Percentiles rank a stretch among this genome's conserved stretches.
These are phyloP conservation scores for Batrachochytrium dendrobatidis DNA, from an alignment of 371 early-diverging fungal species.

Conservation along the genomic window DNA sequence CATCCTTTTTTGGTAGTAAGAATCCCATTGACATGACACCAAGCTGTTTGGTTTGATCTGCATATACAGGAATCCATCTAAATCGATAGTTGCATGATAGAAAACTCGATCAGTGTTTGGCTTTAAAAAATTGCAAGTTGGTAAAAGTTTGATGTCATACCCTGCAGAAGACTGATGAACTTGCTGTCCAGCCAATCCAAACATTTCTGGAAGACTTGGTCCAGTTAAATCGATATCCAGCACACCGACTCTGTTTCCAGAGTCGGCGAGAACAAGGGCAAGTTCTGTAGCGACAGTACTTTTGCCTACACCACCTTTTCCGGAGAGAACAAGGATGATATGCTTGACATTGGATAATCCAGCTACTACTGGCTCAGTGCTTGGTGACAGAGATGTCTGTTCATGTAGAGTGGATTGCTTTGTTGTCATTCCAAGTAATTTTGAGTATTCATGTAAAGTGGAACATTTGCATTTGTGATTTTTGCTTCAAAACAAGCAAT, in stretches of 20 bases:
- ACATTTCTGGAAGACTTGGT: constrained; percentile 47
- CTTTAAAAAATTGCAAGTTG: not conserved
- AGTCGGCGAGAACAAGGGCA: constrained; percentile 35
- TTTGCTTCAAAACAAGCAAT: too few relatives aligned
- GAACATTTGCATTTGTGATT: too few relatives aligned
- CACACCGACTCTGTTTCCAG: constrained; percentile 49
- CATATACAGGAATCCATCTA: constrained; percentile 39
- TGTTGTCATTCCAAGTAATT: not conserved
- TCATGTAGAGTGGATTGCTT: too few relatives aligned
- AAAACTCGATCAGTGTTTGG: not conserved
- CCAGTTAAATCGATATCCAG: constrained; percentile 66
- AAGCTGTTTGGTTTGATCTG: constrained; percentile 29
- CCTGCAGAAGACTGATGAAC: constrained; percentile 38
- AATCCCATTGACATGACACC: constrained; percentile 53
- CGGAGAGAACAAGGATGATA: constrained; percentile 51
- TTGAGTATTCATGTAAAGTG: too few relatives aligned
- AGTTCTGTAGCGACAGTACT: constrained; percentile 44
- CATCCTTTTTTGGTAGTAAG: constrained; percentile 42
- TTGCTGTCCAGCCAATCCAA: constrained; percentile 30
- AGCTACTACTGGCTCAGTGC: too few relatives aligned
- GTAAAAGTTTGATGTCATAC: too few relatives aligned
- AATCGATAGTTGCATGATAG: not conserved
- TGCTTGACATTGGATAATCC: too few relatives aligned
- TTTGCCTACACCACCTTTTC: constrained; percentile 75
- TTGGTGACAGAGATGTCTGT: too few relatives aligned